Base-by-base conservation (phyloP, 805 yeast species). In the Yamadazyma phyllophila region DNA sequence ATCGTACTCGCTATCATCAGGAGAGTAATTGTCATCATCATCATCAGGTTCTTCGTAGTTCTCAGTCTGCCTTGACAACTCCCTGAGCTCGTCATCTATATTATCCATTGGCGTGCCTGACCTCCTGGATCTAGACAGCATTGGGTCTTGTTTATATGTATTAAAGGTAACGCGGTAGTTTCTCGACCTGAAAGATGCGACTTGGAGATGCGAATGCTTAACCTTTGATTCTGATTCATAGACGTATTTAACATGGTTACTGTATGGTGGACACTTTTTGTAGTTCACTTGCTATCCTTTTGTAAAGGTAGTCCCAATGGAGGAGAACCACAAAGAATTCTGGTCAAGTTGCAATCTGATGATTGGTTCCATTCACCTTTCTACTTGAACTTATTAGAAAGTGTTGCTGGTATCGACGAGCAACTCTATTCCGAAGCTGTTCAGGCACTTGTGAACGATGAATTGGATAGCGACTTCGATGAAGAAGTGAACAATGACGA, bases 341-440 rank as follows among this genome's bases (percentile, higher is more conserved):
- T 9, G 16, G 38, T 41, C 12, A 27, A 15, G 13, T 12, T 41
- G 9, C 44, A 41, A 14, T 11, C 46, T 13, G 24, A 29, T 12
- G 33, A 31, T 13, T 36, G 40, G 36, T 31, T 10, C 38, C 38
- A 43, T 2, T 36, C 36, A 3, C 55, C 52, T 1, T 77, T 75
- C 49, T 56, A 63, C 24, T 54, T 77, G 38, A 66, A 69, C 45
- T 65, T 77, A 36, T 39, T 72, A 12, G 82, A 78, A 52, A 62
- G 76, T 14, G 47, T 69, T 17, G 55, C 73, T 2, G 54, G 63
- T 0, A 47, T 56, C 30, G 61, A 77, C 48, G 70, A 65, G 27
- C 52, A 69, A 0, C 48, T 70, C 3, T 76, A 74, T 50, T 36
- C 59, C 3, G 65, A 67, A 0, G 54, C 74, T 7, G 53, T 66